These are phyloP conservation scores for Suillus placidus DNA, from an alignment of 768 basidiomycete species.

Conservation along the genomic window DNA sequence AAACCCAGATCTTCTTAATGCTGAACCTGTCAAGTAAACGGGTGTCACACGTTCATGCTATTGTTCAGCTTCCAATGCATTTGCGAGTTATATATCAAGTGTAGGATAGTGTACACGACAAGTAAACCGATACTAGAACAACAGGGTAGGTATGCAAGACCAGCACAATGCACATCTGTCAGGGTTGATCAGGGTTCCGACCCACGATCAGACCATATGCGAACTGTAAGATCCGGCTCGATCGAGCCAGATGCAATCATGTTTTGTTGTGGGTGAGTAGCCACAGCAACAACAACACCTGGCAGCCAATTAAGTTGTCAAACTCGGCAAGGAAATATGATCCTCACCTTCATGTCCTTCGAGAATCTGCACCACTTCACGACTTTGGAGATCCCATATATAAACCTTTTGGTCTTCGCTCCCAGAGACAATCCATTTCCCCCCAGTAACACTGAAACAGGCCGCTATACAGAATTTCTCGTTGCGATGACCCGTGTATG, in stretches of 20 bases:
- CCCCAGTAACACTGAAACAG: conserved; percentile 82
- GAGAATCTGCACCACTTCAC: conserved; percentile 80
- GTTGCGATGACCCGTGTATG: conserved; percentile 83
- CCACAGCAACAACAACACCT: conserved; percentile 17
- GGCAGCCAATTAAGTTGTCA: not conserved
- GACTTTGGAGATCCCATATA: conserved; percentile 88
- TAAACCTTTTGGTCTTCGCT: conserved; percentile 90
- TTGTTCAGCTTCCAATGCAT: conserved; percentile 16
- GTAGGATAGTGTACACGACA: conserved; percentile 13
- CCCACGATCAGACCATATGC: conserved; percentile 74
- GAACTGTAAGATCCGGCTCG: conserved; percentile 79
- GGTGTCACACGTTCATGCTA: not conserved
- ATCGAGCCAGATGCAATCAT: conserved; percentile 89
- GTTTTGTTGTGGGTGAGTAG: conserved; percentile 80
- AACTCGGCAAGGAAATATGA: not conserved
- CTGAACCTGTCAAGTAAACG: conserved; percentile 56
- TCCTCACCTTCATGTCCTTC: conserved; percentile 71
- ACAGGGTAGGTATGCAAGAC: conserved; percentile 4
- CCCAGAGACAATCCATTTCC: conserved; percentile 90
- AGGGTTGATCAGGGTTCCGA: conserved; percentile 15
- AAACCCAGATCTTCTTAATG: conserved; percentile 56
- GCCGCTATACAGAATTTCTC: conserved; percentile 83
- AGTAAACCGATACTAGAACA: conserved; percentile 14
- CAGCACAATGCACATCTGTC: not conserved
- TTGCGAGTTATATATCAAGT: conserved; percentile 7